These are phyloP conservation scores for Protea cynaroides DNA, from an alignment of 164 flowering plant genomes.

Conservation along the genomic window DNA sequence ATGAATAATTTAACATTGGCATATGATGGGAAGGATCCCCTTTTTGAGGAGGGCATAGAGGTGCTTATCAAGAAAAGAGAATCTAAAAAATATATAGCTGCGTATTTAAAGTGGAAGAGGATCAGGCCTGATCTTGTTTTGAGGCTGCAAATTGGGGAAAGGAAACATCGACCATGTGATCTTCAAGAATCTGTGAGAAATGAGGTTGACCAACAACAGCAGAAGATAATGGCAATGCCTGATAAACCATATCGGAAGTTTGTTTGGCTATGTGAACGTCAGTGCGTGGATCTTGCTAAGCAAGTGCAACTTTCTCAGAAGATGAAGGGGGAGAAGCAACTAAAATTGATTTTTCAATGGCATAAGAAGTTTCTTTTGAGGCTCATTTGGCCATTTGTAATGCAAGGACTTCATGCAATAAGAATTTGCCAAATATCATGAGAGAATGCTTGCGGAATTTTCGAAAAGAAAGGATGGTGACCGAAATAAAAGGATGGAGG, in stretches of 20 bases:
- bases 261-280: slow-evolving; percentile 91
- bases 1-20: slow-evolving; percentile 61
- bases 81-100: slow-evolving; percentile 77
- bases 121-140: slow-evolving; percentile 93
- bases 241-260: slow-evolving; percentile 93
- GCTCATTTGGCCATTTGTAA: slow-evolving; percentile 97
- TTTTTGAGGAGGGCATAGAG: slow-evolving; percentile 75
- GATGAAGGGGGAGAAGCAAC: slow-evolving; percentile 81
- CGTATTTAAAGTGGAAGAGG: slow-evolving; percentile 87
- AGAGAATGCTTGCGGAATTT: slow-evolving; percentile 90
- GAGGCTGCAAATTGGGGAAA: slow-evolving; percentile 87
- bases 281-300: slow-evolving; percentile 72
- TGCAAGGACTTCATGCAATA: slow-evolving; percentile 94
- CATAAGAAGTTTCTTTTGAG: slow-evolving; percentile 96
- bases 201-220: slow-evolving; percentile 92
- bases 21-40: slow-evolving; percentile 82
- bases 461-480: slow-evolving; percentile 96
- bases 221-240: slow-evolving; percentile 97
- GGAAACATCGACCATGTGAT: slow-evolving; percentile 73
- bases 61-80: slow-evolving; percentile 72
- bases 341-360: slow-evolving; percentile 91
- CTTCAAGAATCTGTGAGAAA: slow-evolving; percentile 83
- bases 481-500: slow-evolving; percentile 92
- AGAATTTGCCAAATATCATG: slow-evolving; percentile 98
- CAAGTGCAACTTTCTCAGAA: slow-evolving; percentile 88